Evolutionary conservation across 495 filamentous ascomycete genomes (phyloP), one percentile per base, ranked within the genome.

Genomic region (Apiosordaria backusii): DNA sequence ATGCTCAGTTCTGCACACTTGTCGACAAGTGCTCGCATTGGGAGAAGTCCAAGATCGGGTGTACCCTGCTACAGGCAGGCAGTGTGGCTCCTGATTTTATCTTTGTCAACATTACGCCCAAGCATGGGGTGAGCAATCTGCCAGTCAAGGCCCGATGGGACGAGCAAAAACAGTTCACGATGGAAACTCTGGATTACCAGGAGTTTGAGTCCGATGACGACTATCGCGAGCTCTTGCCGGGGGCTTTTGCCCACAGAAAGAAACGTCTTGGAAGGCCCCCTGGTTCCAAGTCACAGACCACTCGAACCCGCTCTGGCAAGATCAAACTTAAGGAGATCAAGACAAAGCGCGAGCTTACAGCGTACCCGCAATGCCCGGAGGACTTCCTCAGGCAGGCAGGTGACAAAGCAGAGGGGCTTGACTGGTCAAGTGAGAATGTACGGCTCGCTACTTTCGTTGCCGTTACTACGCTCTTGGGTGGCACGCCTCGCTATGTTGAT

Each of bases 401-500:
- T 1, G 69, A 70, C 5, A 71, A 74, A n/a, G 67, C 67, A 3
- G 71, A 74, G 4, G 75, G 75, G 4, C 63, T 77, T 19, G 77
- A 79, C 18, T 76, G 77, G 62, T 78, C 67, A 35, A 75, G 75
- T 45, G 81, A 82, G 61, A 77, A 79, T 29, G 72, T 77, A 6
- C 79, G 91, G 27, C 79, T 91, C 68, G 81, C 87, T 58, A 87
- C 89, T n/a, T 87, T 95, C 27, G 84, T 90, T 52, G 89, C 90
- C 24, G 81, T 93, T 22, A 86, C 88, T 25, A 87, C 86, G 4
- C 75, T 97, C 52, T 83, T 90, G 21, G 92, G 93, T 21, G 93
- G 92, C 4, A 70, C 87, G 10, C 87, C 91, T 53, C 81, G 81
- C 59, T 76, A 82, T 1, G 79, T 93, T 26, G 89, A 97, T 67